Conservation (phyloP, 2,329 filamentous ascomycete species). For the Fusarium tjaetaba region DNA sequence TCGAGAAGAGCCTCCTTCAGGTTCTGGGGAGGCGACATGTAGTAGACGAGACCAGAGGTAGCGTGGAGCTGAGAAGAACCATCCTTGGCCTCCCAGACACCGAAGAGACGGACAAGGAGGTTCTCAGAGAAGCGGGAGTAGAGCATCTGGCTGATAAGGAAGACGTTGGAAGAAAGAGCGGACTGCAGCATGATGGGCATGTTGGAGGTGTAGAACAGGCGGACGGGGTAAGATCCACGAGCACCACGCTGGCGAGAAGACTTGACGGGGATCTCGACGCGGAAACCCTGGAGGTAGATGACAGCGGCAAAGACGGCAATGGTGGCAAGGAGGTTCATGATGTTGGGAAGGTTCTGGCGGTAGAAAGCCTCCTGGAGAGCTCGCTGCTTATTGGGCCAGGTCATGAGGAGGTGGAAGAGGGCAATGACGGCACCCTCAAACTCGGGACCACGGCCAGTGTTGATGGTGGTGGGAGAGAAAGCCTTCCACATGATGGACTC, state of each 20-base stretch:
- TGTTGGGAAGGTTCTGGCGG: constrained; percentile 98
- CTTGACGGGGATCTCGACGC: constrained; percentile 99
- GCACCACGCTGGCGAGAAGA: constrained; percentile 98
- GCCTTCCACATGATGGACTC: constrained; percentile 99
- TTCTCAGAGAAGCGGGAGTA: constrained; percentile 99
- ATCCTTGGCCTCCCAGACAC: constrained; percentile 98
- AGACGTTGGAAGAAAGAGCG: constrained; percentile 97
- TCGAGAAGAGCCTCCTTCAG: constrained; percentile 97
- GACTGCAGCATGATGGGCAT: constrained; percentile 99
- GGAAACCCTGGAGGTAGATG: constrained; percentile 99
- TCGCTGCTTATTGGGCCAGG: constrained; percentile 99
- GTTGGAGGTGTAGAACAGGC: constrained; percentile 99
- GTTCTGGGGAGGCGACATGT: constrained; percentile 98
- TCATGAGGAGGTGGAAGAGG: constrained; percentile 96
- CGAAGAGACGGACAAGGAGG: constrained; percentile 95
- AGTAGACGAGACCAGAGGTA: constrained; percentile 94
- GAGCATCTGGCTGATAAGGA: constrained; percentile 99
- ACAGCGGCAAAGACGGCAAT: constrained; percentile 94
- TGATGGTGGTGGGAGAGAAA: constrained; percentile 98
- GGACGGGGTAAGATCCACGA: constrained; percentile 96
- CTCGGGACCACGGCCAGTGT: constrained; percentile 98
- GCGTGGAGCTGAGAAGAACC: constrained; percentile 96
- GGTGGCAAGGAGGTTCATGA: constrained; percentile 98
- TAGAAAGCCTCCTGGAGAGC: constrained; percentile 99
- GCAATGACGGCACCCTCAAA: constrained; percentile 99